Percentiles rank a stretch among this genome's conserved stretches.
Evolutionary conservation across 331 rosid species (phyloP).

Genomic region (Saraca asoca): DNA sequence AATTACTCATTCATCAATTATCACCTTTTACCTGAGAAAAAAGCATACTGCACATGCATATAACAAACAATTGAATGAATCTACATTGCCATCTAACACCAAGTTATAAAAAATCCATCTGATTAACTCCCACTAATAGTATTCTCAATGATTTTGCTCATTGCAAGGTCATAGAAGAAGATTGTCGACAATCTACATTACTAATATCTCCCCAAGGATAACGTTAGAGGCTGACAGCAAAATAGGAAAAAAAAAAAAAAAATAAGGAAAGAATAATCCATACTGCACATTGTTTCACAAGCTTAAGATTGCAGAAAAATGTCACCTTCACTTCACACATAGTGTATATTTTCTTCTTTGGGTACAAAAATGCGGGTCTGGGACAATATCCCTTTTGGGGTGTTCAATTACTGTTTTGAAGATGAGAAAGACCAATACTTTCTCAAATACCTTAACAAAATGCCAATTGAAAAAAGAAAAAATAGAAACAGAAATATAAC

Average conservation of each 20-base stretch:
- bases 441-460: neutral
- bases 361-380: too few relatives aligned
- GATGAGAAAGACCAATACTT: constrained; percentile 1
- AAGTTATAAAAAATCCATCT: neutral
- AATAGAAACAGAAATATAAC: neutral
- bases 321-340: neutral
- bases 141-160: constrained; percentile 14
- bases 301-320: neutral
- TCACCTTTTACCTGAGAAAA: constrained; percentile 3
- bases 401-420: neutral
- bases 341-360: too few relatives aligned
- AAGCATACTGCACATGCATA: constrained; percentile 9
- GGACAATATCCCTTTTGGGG: too few relatives aligned
- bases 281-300: neutral
- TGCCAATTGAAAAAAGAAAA: neutral
- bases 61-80: constrained; percentile 20
- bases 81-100: constrained; percentile 15
- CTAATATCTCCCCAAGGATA: neutral
- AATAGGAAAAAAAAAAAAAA: neutral
- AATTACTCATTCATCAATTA: constrained; percentile 19
- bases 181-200: neutral
- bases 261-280: neutral
- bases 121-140: constrained; percentile 1
- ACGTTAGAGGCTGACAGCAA: neutral
- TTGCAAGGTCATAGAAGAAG: neutral